phyloP scores from a whole-genome alignment of 2,329 filamentous ascomycete species.

The Pestalotiopsis sp. region DNA sequence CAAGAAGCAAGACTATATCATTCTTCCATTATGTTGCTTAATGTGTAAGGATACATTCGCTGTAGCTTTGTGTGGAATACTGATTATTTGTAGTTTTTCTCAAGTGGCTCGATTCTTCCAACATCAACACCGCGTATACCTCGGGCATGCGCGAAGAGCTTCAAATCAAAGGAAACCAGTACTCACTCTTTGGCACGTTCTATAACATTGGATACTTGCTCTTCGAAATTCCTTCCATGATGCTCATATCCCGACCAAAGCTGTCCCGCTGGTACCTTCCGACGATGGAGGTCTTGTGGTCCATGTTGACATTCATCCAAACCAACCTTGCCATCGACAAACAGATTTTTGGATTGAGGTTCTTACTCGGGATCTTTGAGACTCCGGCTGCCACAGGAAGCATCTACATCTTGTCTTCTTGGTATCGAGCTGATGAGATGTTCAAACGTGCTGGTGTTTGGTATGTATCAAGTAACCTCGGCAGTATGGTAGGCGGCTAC shows the following conservation, averaged over 20 bases:
- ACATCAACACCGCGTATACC: conserved; percentile 14
- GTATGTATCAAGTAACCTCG: conserved; percentile 48
- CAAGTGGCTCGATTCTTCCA: conserved; percentile 22
- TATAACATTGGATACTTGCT: conserved; percentile 21
- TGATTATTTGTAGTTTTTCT: conserved; percentile 24
- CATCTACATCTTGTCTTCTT: conserved; percentile 30
- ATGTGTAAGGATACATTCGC: conserved; percentile 25
- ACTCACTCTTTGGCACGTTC: conserved; percentile 18
- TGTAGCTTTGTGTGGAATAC: neutral
- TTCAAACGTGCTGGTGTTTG: conserved; percentile 51
- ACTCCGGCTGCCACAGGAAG: conserved; percentile 18
- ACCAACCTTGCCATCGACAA: conserved; percentile 19
- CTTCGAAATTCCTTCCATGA: conserved; percentile 21
- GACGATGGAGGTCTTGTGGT: conserved; percentile 20
- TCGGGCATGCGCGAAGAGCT: conserved; percentile 16
- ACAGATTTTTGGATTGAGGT: conserved; percentile 29
- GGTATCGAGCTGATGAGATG: conserved; percentile 32
- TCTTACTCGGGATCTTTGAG: conserved; percentile 29
- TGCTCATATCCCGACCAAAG: conserved; percentile 19
- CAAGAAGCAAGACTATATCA: conserved; percentile 25
- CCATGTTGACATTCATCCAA: conserved; percentile 19
- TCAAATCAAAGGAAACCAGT: conserved; percentile 11
- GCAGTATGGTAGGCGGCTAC: conserved; percentile 52
- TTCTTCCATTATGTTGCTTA: conserved; percentile 38
- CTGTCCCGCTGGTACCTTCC: conserved; percentile 19